Evolutionary conservation across 1,139 yeast species (phyloP), one percentile per base, ranked within the genome.

Genomic region (Debaryomyces singareniensis): DNA sequence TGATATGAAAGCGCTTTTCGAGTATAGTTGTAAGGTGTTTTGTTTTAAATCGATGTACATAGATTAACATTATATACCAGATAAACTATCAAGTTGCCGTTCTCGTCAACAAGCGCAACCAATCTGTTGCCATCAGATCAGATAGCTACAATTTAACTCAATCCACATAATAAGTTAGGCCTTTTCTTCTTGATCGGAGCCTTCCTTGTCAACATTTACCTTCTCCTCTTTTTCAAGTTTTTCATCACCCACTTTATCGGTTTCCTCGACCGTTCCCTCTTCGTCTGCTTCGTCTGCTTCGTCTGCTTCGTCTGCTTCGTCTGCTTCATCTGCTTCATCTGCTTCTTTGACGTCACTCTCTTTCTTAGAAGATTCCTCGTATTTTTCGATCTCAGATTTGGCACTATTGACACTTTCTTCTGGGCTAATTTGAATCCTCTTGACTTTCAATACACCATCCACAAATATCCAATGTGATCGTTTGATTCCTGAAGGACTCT

Each of bases 391-490:
- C 36, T 75, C 78, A 24, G 60, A 61, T 43, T 75, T 70, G 12
- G 91, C 89, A 25, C 72, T 69, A 27, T 57, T 61, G 43, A 80
- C 68, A 56, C 95, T 83, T 12, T 62, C 75, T 45, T 81, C 95
- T 3, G 97, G 96, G 31, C 86, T 75, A 35, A 91, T 70, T 37
- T 74, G 78, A 34, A 85, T 63, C 40, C 75, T 74, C 43, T 76
- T 78, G 27, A 72, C 68, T 29, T 63, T 71, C 46, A 87, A 67
- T 38, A 74, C 68, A 7, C 96, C 96, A 47, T 86, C 78, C 28
- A 68, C 75, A 52, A 89, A 82, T 28, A 91, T 72, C 87, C 95
- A 89, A 50, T 89, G 95, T 9, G 95, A 84, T 48, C 98, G 74
- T 35, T 78, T 75, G 29, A 82, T 74, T 3, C 95, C 95, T 25